These are phyloP conservation scores for Orbilia quercus DNA, from an alignment of 2,329 filamentous ascomycete species.

Conservation along the genomic window DNA sequence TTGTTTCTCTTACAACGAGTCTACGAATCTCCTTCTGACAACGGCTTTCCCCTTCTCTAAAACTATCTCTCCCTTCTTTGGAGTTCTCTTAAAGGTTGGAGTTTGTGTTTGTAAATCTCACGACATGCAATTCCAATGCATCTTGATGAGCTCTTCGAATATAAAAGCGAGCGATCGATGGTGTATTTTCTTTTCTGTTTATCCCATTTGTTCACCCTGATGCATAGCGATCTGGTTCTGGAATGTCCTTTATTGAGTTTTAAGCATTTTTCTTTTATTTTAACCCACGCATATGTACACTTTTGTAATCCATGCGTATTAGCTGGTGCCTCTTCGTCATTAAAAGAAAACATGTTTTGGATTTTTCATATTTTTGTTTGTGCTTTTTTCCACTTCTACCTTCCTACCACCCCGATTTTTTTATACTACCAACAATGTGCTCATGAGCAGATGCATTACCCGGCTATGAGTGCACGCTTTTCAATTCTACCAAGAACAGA, in stretches of 20 bases:
- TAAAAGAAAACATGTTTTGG: conserved; percentile 38
- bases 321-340: conserved; percentile 14
- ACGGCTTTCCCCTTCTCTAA: conserved; percentile 12
- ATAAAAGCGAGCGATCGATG: conserved; percentile 40
- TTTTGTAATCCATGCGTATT: conserved; percentile 47
- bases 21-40: conserved; percentile 31
- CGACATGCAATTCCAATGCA: conserved; percentile 41
- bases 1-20: conserved; percentile 17
- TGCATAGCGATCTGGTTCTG: conserved; percentile 55
- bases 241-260: conserved; percentile 38
- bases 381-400: conserved; percentile 7
- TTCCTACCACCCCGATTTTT: conserved; percentile 11
- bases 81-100: conserved; percentile 27
- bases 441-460: conserved; percentile 48
- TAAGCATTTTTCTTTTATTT: conserved; percentile 13
- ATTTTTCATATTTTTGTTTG: conserved; percentile 12
- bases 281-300: conserved; percentile 39
- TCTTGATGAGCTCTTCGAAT: conserved; percentile 51
- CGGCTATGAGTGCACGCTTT: conserved; percentile 33
- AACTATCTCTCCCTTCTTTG: neutral
- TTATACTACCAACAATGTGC: conserved; percentile 14
- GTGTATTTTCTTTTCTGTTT: conserved; percentile 14
- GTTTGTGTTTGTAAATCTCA: conserved; percentile 51
- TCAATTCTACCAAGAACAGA: conserved; percentile 43
- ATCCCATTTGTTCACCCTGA: conserved; percentile 23